Base-by-base conservation (phyloP, 371 early-diverging fungal genomes). In the Zychaea mexicana region DNA sequence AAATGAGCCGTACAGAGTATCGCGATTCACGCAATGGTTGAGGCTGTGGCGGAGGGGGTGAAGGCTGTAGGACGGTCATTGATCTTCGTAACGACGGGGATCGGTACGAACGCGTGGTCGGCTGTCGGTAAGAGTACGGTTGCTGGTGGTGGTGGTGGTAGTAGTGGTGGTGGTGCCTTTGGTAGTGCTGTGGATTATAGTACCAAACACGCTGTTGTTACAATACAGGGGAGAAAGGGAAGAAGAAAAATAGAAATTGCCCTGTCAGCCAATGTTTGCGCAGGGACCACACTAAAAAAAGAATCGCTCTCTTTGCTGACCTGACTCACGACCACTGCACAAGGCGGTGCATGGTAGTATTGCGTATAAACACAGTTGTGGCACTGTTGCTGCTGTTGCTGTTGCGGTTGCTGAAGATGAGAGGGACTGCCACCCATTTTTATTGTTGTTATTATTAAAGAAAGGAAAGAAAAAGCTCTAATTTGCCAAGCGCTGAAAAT, bases 1-100 rank as follows among this genome's bases (percentile, higher is more conserved):
- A 80, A 12, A 80, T 70, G 17, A 80, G 45, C 13, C 70, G 67
- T 13, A 78, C 49, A 26, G 66, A 21, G n/a, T 60, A 57, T 28
- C 54, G 66, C 42, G 56, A 47, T 46, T 24, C 27, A 13, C 33
- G 49, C 3, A 42, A 17, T 30, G 59, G 46, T n/a, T 39, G 27
- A 26, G 47, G 27, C 19, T 15, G 30, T 30, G 47, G 60, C 9
- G 24, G 60, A 30, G 36, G 47, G 8, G 32, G 26, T 21, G 39
- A 27, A 7, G 45, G n/a, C 26, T 56, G 38, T 24, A 24, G 26
- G 17, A 24, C 33, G 17, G 56, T 12, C 32, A 36, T 31, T 27
- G 56, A 36, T 56, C 36, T 17, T 56, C 22, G 49, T 49, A 22
- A 49, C 9, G 49, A 36, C 36, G 36, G 36, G 15, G 15, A 42